Evolutionary conservation across 1,284 basidiomycete genomes (phyloP).

Genomic region (Vanrija pseudolonga): DNA sequence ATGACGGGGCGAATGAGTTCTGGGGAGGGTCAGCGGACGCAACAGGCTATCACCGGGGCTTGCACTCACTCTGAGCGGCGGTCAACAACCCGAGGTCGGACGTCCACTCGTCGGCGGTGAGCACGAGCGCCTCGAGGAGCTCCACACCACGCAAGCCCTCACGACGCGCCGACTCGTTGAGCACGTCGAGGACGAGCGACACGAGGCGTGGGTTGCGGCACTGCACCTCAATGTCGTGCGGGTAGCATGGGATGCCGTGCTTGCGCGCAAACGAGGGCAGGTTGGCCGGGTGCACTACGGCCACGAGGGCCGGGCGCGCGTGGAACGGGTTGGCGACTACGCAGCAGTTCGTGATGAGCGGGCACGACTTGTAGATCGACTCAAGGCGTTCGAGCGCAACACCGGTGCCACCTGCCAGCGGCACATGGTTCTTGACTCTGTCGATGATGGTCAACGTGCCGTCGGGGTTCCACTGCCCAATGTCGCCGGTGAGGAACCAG

Average conservation of each 20-base stretch:
- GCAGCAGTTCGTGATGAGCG: slow-evolving; percentile 77
- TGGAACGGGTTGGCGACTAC: slow-evolving; percentile 78
- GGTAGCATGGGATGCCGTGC: slow-evolving; percentile 25
- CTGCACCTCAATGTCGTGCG: slow-evolving; percentile 51
- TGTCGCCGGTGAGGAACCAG: slow-evolving; percentile 83
- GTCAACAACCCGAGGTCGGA: slow-evolving; percentile 81
- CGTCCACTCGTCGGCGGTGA: slow-evolving; percentile 85
- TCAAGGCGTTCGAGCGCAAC: slow-evolving; percentile 90
- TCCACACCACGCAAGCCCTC: slow-evolving; percentile 80
- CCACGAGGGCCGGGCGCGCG: slow-evolving; percentile 78
- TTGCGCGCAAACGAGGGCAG: slow-evolving; percentile 57
- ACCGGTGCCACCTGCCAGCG: slow-evolving; percentile 58
- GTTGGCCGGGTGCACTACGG: slow-evolving; percentile 66
- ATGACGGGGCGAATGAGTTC: background rate
- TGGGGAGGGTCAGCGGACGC: background rate
- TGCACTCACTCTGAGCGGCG: slow-evolving; percentile 66
- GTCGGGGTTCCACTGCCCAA: slow-evolving; percentile 81
- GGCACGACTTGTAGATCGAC: slow-evolving; percentile 80
- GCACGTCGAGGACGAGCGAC: slow-evolving; percentile 64
- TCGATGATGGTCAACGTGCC: slow-evolving; percentile 80
- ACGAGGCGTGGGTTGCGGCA: slow-evolving; percentile 55
- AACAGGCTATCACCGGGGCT: too few species aligned
- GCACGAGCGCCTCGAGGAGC: slow-evolving; percentile 68
- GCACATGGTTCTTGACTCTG: slow-evolving; percentile 82
- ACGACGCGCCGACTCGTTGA: slow-evolving; percentile 77